These are phyloP conservation scores for Flaveria bidentis DNA, from an alignment of 129 eudicot species.

Conservation along the genomic window DNA sequence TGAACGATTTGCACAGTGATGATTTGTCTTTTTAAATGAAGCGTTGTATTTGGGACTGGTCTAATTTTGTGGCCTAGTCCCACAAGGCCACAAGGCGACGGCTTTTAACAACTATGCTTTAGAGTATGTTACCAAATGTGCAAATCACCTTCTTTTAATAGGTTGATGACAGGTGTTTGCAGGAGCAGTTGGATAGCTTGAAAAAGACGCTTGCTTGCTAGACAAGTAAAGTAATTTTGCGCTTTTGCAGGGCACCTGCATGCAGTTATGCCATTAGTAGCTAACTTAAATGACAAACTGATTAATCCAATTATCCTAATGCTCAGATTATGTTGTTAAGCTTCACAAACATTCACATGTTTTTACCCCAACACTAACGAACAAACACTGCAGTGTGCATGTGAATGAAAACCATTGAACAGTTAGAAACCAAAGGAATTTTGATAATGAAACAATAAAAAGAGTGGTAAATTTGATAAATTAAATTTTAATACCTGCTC, in stretches of 20 bases:
- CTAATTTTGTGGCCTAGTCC: no score
- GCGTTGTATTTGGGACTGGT: no score
- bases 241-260: not conserved
- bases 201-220: not conserved
- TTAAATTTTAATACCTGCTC: no score
- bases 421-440: not conserved
- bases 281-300: not conserved
- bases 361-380: not conserved
- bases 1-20: no score
- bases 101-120: no score
- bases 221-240: not conserved
- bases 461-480: no score
- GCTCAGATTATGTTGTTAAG: not conserved
- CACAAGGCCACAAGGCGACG: no score
- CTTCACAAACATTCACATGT: not conserved
- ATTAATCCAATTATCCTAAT: no score
- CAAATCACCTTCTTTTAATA: no score
- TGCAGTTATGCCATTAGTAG: not conserved
- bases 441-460: not conserved
- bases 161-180: not conserved
- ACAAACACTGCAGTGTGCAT: not conserved
- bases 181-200: not conserved
- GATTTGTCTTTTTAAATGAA: no score
- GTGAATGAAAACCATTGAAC: not conserved
- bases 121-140: no score